A percentile compares a stretch with the other conserved stretches of the same genome.
Conservation (phyloP, 2,329 filamentous ascomycete genomes). For the Nakataea oryzae region DNA sequence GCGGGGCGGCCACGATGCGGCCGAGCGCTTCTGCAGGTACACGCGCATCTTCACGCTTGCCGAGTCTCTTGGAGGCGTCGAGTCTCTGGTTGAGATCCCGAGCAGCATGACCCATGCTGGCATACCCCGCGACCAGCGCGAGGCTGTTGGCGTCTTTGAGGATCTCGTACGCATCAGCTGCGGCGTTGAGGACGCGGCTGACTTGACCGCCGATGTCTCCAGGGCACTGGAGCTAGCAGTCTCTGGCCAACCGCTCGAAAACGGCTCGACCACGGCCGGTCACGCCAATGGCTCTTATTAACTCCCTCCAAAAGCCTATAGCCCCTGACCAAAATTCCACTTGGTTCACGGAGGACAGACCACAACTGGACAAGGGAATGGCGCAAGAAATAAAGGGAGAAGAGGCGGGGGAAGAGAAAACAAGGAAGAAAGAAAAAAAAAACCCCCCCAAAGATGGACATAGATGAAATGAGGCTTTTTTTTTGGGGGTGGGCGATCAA, state of each 20-base stretch:
- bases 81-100: conserved; percentile 83
- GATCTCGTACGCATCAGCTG: conserved; percentile 90
- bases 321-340: too few species aligned
- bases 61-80: conserved; percentile 80
- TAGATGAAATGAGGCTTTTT: not conserved
- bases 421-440: not conserved
- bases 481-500: not conserved
- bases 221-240: conserved; percentile 71
- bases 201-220: conserved; percentile 72
- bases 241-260: conserved; percentile 7
- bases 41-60: conserved; percentile 89
- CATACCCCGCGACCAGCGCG: conserved; percentile 81
- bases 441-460: not conserved
- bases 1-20: conserved; percentile 72
- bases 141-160: conserved; percentile 89
- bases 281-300: not conserved
- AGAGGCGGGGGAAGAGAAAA: not conserved
- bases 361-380: too few species aligned
- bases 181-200: conserved; percentile 82
- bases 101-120: conserved; percentile 96
- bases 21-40: conserved; percentile 82
- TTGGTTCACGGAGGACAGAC: too few species aligned
- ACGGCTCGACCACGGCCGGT: not conserved
- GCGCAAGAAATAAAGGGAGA: not conserved
- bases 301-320: not conserved